Conservation (phyloP, 495 filamentous ascomycete genomes). For the Talaromyces liani region DNA sequence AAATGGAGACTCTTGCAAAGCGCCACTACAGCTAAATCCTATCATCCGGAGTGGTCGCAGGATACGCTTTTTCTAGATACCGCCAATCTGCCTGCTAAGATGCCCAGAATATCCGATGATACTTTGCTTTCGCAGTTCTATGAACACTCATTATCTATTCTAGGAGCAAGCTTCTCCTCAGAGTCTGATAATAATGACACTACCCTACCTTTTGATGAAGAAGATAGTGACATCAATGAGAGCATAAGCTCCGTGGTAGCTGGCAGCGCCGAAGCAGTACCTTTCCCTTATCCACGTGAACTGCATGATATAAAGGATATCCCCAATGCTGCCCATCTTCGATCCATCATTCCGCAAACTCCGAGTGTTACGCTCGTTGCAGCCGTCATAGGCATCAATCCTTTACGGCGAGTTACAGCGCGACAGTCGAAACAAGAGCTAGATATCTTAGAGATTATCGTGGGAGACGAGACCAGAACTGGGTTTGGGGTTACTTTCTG, state of each 20-base stretch:
- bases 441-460: conserved; percentile 66
- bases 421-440: conserved; percentile 41
- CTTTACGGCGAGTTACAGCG: conserved; percentile 52
- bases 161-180: conserved; percentile 39
- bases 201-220: conserved; percentile 15
- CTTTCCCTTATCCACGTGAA: conserved; percentile 14
- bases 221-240: conserved; percentile 19
- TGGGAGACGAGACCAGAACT: conserved; percentile 79
- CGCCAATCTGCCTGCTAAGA: conserved; percentile 21
- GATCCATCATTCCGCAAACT: conserved; percentile 67
- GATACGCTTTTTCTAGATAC: conserved; percentile 44
- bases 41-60: conserved; percentile 13
- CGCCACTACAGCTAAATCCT: not conserved
- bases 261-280: conserved; percentile 10
- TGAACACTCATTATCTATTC: conserved; percentile 61
- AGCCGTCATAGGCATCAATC: conserved; percentile 64
- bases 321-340: conserved; percentile 60
- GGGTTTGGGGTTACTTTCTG: conserved; percentile 83
- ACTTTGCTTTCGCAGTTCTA: conserved; percentile 56
- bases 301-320: conserved; percentile 63
- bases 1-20: conserved; percentile 37
- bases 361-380: conserved; percentile 72
- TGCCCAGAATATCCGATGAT: conserved; percentile 20
- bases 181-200: conserved; percentile 2
- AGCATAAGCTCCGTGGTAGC: conserved; percentile 18